Percentiles rank a stretch among this genome's conserved stretches.
phyloP scores from a whole-genome alignment of 164 flowering plant genomes.

The Platanus orientalis region DNA sequence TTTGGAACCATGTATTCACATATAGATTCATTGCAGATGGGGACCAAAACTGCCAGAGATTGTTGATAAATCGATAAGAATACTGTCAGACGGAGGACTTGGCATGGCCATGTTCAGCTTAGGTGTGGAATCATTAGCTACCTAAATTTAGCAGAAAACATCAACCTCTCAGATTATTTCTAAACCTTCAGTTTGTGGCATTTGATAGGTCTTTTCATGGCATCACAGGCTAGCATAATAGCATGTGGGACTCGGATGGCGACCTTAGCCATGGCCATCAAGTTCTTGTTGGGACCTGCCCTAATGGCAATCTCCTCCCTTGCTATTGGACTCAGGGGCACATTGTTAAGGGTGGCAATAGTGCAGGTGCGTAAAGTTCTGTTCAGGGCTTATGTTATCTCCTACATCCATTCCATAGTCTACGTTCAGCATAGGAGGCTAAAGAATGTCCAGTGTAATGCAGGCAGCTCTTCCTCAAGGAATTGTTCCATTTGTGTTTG shows the following conservation, averaged over 20 bases:
- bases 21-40: constrained; percentile 46
- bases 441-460: constrained; percentile 8
- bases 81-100: constrained; percentile 73
- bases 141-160: background rate
- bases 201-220: constrained; percentile 75
- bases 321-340: constrained; percentile 44
- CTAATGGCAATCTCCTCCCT: constrained; percentile 55
- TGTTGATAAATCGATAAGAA: constrained; percentile 46
- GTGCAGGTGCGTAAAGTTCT: constrained; percentile 48
- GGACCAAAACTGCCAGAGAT: constrained; percentile 48
- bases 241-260: constrained; percentile 57
- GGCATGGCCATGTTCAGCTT: constrained; percentile 97
- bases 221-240: constrained; percentile 47
- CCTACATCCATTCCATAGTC: background rate
- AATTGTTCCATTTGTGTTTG: constrained; percentile 76
- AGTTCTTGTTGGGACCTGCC: constrained; percentile 60
- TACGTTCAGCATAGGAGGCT: background rate
- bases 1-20: background rate
- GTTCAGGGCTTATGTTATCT: constrained; percentile 1
- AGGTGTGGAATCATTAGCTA: constrained; percentile 34
- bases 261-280: constrained; percentile 45
- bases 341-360: constrained; percentile 43
- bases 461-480: constrained; percentile 92
- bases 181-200: constrained; percentile 6
- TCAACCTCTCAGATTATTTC: background rate